Evolutionary conservation across 176 grass and related monocot species (phyloP).

Genomic region (Raddia guianensis): DNA sequence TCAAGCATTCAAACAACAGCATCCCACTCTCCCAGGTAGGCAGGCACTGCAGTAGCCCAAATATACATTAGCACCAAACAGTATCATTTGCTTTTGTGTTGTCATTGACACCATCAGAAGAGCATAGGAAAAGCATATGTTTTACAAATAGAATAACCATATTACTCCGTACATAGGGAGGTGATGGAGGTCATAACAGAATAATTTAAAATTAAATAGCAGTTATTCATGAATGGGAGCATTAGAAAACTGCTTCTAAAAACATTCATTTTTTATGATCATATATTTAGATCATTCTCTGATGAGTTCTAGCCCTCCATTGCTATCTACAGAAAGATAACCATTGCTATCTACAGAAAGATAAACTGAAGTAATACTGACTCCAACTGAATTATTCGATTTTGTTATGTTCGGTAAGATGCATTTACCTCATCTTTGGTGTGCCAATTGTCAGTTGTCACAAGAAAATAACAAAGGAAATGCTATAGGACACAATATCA

Average conservation of each 20-base stretch:
- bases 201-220: background rate
- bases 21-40: no score
- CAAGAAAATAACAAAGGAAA: background rate
- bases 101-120: background rate
- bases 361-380: constrained; percentile 6
- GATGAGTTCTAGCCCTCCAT: background rate
- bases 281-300: background rate
- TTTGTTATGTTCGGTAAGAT: background rate
- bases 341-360: background rate
- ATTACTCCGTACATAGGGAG: background rate
- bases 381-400: background rate
- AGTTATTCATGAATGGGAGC: background rate
- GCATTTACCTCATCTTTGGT: background rate
- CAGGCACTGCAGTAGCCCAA: background rate
- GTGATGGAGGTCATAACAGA: background rate
- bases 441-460: background rate
- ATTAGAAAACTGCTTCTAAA: background rate
- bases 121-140: no score
- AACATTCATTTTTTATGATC: background rate
- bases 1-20: background rate
- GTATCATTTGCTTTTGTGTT: background rate
- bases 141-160: background rate
- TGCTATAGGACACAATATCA: background rate
- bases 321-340: background rate
- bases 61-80: background rate